These are phyloP conservation scores for Colletotrichum echinochloae DNA, from an alignment of 2,329 filamentous ascomycete species.

Conservation along the genomic window DNA sequence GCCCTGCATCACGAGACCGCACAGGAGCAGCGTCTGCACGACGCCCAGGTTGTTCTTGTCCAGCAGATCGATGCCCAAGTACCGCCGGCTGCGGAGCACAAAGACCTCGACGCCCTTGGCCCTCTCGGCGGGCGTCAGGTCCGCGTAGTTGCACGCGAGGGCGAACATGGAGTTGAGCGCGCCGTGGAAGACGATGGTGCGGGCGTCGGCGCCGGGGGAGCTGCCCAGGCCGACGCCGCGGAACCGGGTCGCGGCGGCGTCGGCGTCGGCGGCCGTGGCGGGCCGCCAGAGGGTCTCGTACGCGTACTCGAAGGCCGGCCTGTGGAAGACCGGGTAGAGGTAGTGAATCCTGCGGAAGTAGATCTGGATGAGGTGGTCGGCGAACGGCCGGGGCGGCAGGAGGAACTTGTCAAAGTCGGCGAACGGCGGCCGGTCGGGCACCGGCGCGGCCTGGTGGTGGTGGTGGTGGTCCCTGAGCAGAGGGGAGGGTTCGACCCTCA, in stretches of 20 bases:
- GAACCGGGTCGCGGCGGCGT: background rate
- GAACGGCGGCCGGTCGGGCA: conserved; percentile 35
- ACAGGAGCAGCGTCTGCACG: conserved; percentile 56
- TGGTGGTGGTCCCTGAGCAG: background rate
- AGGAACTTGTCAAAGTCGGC: conserved; percentile 46
- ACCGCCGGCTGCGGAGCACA: conserved; percentile 7
- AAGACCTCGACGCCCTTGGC: conserved; percentile 17
- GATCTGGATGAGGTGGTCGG: conserved; percentile 54
- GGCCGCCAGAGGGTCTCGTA: conserved; percentile 55
- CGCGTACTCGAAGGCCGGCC: conserved; percentile 53
- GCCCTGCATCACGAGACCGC: conserved; percentile 53
- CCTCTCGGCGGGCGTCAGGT: background rate
- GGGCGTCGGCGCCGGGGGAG: conserved; percentile 42
- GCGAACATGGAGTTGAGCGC: conserved; percentile 58
- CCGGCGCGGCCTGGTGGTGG: background rate
- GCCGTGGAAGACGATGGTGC: conserved; percentile 54
- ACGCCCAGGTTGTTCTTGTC: conserved; percentile 52
- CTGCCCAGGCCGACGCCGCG: conserved; percentile 51
- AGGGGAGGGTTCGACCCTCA: background rate
- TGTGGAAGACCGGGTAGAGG: conserved; percentile 59
- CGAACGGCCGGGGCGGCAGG: conserved; percentile 54
- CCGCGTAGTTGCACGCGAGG: conserved; percentile 51
- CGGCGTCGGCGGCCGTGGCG: conserved; percentile 13
- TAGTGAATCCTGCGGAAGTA: conserved; percentile 56
- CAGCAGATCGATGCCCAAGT: conserved; percentile 49